Conservation (phyloP, 768 basidiomycete species). For the Rickenella mellea region DNA sequence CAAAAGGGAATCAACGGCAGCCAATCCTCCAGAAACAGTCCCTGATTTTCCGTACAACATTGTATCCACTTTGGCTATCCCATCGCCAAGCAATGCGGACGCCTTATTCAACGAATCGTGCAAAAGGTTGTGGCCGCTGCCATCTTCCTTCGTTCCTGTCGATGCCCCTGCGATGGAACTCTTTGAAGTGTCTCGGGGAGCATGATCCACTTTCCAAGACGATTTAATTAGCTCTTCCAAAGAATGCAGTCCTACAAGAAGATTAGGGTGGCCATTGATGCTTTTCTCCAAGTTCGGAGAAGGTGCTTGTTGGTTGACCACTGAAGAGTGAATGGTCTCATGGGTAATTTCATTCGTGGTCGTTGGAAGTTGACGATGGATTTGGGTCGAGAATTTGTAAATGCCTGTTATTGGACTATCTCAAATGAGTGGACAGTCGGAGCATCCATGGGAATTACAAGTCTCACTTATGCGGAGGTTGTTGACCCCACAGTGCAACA, state of each 20-base stretch:
- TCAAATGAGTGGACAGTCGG: conserved; percentile 1
- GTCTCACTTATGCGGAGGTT: conserved; percentile 53
- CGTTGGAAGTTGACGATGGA: conserved; percentile 40
- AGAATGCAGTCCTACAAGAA: conserved; percentile 35
- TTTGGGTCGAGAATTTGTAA: conserved; percentile 34
- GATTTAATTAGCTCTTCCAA: conserved; percentile 47
- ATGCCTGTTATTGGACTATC: conserved; percentile 45
- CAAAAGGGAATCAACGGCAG: no score
- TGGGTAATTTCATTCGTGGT: conserved; percentile 35
- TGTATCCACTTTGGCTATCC: no score
- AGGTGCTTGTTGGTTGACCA: conserved; percentile 32
- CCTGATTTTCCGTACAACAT: no score
- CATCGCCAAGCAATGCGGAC: no score
- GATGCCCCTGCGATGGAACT: no score
- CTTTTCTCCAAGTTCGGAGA: conserved; percentile 23
- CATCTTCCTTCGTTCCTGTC: no score
- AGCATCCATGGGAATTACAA: neutral
- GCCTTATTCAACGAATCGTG: no score
- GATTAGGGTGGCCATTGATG: conserved; percentile 30
- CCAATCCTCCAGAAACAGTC: no score
- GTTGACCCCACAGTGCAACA: conserved; percentile 49
- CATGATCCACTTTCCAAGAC: no score
- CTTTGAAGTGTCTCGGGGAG: no score
- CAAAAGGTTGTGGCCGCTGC: no score
- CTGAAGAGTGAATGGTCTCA: conserved; percentile 56